phyloP scores from a whole-genome alignment of 805 yeast species.

The Candida germanica region DNA sequence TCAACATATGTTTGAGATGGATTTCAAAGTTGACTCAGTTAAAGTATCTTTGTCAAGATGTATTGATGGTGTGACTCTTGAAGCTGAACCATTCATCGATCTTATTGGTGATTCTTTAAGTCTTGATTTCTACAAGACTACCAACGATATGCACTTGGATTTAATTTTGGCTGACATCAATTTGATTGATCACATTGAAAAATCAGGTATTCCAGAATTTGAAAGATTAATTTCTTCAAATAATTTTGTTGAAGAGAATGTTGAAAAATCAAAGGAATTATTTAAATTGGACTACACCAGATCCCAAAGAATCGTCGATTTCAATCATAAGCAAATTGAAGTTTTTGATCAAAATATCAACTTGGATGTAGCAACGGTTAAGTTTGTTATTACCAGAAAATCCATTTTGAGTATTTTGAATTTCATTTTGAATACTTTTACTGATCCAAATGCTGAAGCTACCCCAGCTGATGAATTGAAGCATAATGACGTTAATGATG shows the following conservation, averaged over 20 bases:
- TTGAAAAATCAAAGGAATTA: conserved; percentile 34
- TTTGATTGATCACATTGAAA: conserved; percentile 72
- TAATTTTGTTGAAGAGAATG: conserved; percentile 28
- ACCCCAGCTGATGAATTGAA: conserved; percentile 68
- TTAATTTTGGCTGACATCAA: conserved; percentile 62
- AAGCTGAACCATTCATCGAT: conserved; percentile 68
- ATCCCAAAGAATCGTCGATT: conserved; percentile 55
- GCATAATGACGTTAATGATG: conserved; percentile 59
- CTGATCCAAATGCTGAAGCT: conserved; percentile 69
- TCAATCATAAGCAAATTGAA: conserved; percentile 53
- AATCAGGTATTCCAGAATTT: conserved; percentile 58
- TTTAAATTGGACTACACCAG: conserved; percentile 60
- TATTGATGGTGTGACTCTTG: conserved; percentile 54
- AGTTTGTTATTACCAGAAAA: conserved; percentile 70
- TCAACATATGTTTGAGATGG: conserved; percentile 71
- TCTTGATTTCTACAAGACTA: conserved; percentile 58
- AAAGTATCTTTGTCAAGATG: conserved; percentile 66
- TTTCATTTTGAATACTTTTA: conserved; percentile 80
- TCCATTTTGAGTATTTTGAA: conserved; percentile 76
- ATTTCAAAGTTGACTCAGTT: conserved; percentile 64
- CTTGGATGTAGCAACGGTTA: conserved; percentile 74
- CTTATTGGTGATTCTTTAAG: conserved; percentile 63
- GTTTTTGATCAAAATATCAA: conserved; percentile 75
- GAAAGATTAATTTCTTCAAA: conserved; percentile 69
- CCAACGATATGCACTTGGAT: conserved; percentile 61